Conservation (phyloP, 2,329 filamentous ascomycete species). For the Pseudophaeomoniella oleicola region DNA sequence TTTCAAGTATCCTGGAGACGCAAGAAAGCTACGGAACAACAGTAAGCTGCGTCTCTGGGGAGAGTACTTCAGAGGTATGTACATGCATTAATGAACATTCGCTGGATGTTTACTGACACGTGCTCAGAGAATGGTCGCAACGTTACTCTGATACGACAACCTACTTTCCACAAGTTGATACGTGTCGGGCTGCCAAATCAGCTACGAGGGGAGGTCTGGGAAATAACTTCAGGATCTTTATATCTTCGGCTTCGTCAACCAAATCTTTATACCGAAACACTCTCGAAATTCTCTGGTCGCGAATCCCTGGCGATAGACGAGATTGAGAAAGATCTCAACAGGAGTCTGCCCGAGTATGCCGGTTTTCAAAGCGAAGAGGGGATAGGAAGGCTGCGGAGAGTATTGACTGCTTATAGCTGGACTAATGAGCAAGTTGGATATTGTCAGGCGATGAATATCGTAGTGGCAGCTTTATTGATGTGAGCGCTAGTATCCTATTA, state of each 20-base stretch:
- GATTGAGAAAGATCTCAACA: conserved; percentile 96
- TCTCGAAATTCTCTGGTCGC: conserved; percentile 67
- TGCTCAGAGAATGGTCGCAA: conserved; percentile 75
- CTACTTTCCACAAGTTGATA: conserved; percentile 95
- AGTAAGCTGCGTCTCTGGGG: conserved; percentile 98
- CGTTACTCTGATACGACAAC: conserved; percentile 79
- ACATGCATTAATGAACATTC: background rate
- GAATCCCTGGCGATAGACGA: conserved; percentile 95
- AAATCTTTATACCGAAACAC: conserved; percentile 66
- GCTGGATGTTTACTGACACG: background rate
- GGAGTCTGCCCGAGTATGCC: conserved; percentile 90
- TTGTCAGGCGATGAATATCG: conserved; percentile 99
- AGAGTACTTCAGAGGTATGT: conserved; percentile 62
- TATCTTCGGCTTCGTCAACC: conserved; percentile 80
- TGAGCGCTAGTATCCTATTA: conserved; percentile 24
- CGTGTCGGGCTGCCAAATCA: conserved; percentile 89
- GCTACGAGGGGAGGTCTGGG: conserved; percentile 88
- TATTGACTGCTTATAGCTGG: conserved; percentile 96
- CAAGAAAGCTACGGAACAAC: conserved; percentile 80
- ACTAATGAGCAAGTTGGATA: conserved; percentile 90
- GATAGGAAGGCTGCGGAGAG: conserved; percentile 74
- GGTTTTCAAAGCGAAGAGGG: conserved; percentile 95
- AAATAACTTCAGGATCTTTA: conserved; percentile 80
- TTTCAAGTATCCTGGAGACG: conserved; percentile 89
- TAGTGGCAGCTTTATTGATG: conserved; percentile 92